Evolutionary conservation across 768 basidiomycete genomes (phyloP), one percentile per base, ranked within the genome.

Genomic region (Strobilomyces confusus): DNA sequence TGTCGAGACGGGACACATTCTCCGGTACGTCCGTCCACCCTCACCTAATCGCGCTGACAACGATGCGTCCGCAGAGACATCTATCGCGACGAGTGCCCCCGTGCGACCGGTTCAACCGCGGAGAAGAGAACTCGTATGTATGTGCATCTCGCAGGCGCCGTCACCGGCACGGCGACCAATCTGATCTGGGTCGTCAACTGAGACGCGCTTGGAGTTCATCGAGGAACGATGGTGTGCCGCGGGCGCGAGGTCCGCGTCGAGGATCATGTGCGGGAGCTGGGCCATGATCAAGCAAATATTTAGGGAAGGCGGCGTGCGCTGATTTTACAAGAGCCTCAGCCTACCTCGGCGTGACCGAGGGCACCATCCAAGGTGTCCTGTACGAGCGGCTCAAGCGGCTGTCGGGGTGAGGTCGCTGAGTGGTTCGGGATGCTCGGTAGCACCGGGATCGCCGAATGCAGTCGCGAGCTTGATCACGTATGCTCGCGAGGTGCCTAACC

Each of bases 101-200:
- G 83, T 14, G 95, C 95, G 76, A 88, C 43, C 68, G 77, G 17
- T 92, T 95, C 70, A 89, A 95, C 69, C 48, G 68, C 0, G 77
- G 93, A 22, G 62, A 81, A 56, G 93, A 98, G 70, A 95, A 90
- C 69, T 77, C 88, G n/a, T n/a, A n/a, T n/a, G 0, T 82, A 79
- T 57, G 86, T 99, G 0, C 95, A 98, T 68, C 83, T 98, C 22
- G 56, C 76, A 1, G 89, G 95, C 1, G 75, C 98, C 58, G 75
- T 78, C 32, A 99, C 97, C 0, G 82, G 94, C 5, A 87, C 92
- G 0, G 92, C 84, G 12, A 98, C 97, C 19, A 99, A 99, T 69
- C 97, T 95, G 0, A 95, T 99, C 23, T 99, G 97, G 97, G 97
- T 99, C 44, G 92, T 99, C 56, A 99, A n/a, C n/a, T n/a, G n/a